A percentile compares a stretch with the other conserved stretches of the same genome.
Evolutionary conservation across 192 early-diverging fungal species (phyloP).

Genomic region (Backusella macrospora): DNA sequence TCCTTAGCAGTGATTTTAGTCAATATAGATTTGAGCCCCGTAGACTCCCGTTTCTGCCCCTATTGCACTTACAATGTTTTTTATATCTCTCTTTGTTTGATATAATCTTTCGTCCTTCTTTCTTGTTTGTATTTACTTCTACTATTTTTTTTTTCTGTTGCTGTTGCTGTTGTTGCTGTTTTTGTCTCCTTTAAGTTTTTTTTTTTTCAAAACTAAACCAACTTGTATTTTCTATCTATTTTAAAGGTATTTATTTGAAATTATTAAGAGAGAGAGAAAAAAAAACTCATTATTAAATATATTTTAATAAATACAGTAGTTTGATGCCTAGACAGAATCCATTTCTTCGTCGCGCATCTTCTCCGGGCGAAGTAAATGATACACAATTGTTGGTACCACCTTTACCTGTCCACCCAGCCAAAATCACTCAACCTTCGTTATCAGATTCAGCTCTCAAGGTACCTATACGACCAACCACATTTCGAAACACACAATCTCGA

Average conservation of each 20-base stretch:
- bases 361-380: conserved; percentile 21
- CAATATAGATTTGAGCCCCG: background rate
- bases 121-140: background rate
- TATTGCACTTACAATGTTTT: conserved; percentile 4
- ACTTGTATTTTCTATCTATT: background rate
- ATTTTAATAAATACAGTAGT: background rate
- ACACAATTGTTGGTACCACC: conserved; percentile 9
- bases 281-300: background rate
- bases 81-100: background rate
- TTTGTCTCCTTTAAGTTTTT: background rate
- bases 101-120: background rate
- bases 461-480: conserved; percentile 19
- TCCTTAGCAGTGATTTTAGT: conserved; percentile 10
- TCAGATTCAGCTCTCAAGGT: conserved; percentile 28
- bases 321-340: conserved; percentile 29
- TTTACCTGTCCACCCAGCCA: conserved; percentile 16
- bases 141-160: background rate
- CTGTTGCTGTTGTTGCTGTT: background rate
- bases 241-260: background rate
- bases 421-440: conserved; percentile 24
- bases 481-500: conserved; percentile 28
- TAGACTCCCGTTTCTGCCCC: background rate
- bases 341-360: conserved; percentile 32
- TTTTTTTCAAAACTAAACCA: conserved; percentile 4
- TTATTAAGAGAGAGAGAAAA: background rate